Percentiles rank a stretch among this genome's conserved stretches.
Conservation (phyloP, 78 protist species). For the Dictyostelium citrinum region DNA sequence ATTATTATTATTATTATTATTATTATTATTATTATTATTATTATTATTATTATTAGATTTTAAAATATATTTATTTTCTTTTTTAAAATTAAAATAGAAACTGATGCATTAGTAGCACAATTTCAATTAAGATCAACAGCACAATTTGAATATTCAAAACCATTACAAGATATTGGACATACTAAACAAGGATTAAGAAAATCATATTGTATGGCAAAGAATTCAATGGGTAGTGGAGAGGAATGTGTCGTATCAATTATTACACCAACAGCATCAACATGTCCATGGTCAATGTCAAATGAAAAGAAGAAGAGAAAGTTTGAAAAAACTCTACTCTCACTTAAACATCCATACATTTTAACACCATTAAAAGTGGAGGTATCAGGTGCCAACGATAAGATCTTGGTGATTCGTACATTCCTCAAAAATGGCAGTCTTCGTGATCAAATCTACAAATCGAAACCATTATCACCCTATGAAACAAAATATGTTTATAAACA, state of each 20-base stretch:
- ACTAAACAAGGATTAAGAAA: constrained; percentile 55
- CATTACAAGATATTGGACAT: constrained; percentile 55
- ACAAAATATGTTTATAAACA: constrained; percentile 47
- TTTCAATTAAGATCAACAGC: constrained; percentile 72
- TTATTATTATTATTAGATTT: no score
- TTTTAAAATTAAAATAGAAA: constrained; percentile 2
- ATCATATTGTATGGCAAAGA: constrained; percentile 43
- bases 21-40: no score
- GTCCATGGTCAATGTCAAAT: constrained; percentile 67
- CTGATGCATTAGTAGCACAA: constrained; percentile 36
- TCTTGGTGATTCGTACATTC: not conserved
- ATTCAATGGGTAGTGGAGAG: not conserved
- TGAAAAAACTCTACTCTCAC: constrained; percentile 1
- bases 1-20: no score
- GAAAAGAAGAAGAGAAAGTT: constrained; percentile 49
- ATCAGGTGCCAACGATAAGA: constrained; percentile 44
- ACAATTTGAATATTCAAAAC: constrained; percentile 41
- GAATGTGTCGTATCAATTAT: constrained; percentile 12
- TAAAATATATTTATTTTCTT: constrained; percentile 12
- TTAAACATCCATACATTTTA: constrained; percentile 23
- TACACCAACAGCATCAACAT: constrained; percentile 25
- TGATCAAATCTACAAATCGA: constrained; percentile 42
- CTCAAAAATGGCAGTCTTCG: constrained; percentile 17
- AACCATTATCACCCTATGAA: constrained; percentile 26
- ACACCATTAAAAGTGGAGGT: constrained; percentile 25